Conservation (phyloP, 768 basidiomycete genomes). For the Rhizopogon roseolus region DNA sequence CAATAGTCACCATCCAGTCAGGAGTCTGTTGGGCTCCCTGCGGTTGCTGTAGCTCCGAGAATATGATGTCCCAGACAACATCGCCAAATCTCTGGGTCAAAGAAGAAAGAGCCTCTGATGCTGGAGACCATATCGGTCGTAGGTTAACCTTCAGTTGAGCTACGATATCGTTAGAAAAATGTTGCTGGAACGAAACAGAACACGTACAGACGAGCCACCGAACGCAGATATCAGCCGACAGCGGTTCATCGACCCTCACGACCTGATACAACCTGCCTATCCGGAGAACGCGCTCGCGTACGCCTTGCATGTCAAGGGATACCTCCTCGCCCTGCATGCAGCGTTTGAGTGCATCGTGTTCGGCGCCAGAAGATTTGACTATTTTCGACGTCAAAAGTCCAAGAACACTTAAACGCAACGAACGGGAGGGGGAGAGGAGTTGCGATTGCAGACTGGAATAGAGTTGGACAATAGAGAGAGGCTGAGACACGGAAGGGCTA, state of each 20-base stretch:
- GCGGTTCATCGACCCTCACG: slow-evolving; percentile 45
- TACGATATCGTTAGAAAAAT: slow-evolving; percentile 17
- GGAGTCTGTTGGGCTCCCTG: slow-evolving; percentile 6
- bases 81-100: slow-evolving; percentile 58
- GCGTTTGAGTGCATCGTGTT: slow-evolving; percentile 51
- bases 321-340: slow-evolving; percentile 82
- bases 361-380: slow-evolving; percentile 37
- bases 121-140: slow-evolving; percentile 84
- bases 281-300: slow-evolving; percentile 77
- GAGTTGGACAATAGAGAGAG: slow-evolving; percentile 39
- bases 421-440: slow-evolving; percentile 69
- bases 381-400: slow-evolving; percentile 55
- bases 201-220: slow-evolving; percentile 70
- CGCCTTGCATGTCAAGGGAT: slow-evolving; percentile 71
- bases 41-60: slow-evolving; percentile 47
- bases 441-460: slow-evolving; percentile 49
- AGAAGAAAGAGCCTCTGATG: slow-evolving; percentile 58
- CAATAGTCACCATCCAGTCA: slow-evolving; percentile 20
- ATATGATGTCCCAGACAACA: slow-evolving; percentile 66
- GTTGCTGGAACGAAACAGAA: neutral
- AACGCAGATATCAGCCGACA: slow-evolving; percentile 57
- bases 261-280: slow-evolving; percentile 68
- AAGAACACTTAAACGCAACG: slow-evolving; percentile 59
- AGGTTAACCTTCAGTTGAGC: slow-evolving; percentile 93
- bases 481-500: slow-evolving; percentile 17